Evolutionary conservation across 164 flowering plant genomes (phyloP).

Genomic region (Annona cherimola): DNA sequence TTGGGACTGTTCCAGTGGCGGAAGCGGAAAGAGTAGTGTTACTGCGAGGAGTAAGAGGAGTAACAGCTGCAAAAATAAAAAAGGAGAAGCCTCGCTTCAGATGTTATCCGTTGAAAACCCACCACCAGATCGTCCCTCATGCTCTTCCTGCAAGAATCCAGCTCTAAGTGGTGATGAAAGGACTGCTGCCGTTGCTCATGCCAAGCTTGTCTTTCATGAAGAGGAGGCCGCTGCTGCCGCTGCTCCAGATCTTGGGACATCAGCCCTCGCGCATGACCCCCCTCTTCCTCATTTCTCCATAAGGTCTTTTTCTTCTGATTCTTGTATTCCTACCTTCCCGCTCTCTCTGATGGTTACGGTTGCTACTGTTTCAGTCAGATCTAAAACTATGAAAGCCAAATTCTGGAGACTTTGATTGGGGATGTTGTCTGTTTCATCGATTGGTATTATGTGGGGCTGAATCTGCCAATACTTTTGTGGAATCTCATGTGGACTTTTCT

Average conservation of each 20-base stretch:
- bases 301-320: conserved; percentile 30
- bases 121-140: conserved; percentile 48
- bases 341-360: neutral
- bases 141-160: conserved; percentile 24
- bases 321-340: neutral
- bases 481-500: neutral
- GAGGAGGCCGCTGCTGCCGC: conserved; percentile 18
- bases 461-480: neutral
- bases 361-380: neutral
- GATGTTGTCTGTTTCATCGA: neutral
- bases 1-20: conserved; percentile 19
- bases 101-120: conserved; percentile 84
- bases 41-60: conserved; percentile 7
- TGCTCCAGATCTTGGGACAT: conserved; percentile 15
- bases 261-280: conserved; percentile 20
- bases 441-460: neutral
- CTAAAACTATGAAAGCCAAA: neutral
- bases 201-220: conserved; percentile 27
- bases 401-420: neutral
- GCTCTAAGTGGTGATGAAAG: conserved; percentile 39
- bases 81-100: conserved; percentile 58
- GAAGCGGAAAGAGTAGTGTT: conserved; percentile 8
- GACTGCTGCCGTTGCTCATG: conserved; percentile 13
- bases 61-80: conserved; percentile 36
- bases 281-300: conserved; percentile 58